phyloP scores from a whole-genome alignment of 1,284 basidiomycete genomes.

The Ganoderma resinaceum region DNA sequence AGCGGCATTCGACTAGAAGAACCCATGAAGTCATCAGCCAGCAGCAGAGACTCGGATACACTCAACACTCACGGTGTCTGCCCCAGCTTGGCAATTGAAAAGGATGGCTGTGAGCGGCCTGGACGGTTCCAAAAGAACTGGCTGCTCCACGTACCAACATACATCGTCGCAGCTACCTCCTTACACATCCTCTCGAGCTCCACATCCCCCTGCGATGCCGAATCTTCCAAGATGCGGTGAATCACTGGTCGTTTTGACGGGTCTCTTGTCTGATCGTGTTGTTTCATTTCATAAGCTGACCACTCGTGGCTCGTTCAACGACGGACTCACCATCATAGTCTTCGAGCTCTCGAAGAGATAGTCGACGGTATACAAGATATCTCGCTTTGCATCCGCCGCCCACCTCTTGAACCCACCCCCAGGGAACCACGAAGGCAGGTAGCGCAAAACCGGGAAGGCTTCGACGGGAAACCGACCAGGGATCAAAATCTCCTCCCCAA shows the following conservation, averaged over 20 bases:
- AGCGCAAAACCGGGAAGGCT: conserved; percentile 24
- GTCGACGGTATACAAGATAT: conserved; percentile 18
- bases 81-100: conserved; percentile 12
- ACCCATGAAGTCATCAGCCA: background rate
- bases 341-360: conserved; percentile 20
- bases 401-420: conserved; percentile 22
- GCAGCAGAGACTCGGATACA: too few relatives aligned
- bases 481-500: conserved; percentile 24
- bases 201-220: conserved; percentile 10
- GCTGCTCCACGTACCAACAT: conserved; percentile 20
- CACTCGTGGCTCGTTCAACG: background rate
- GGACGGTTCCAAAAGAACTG: background rate
- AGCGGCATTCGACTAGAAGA: conserved; percentile 20
- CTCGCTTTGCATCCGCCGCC: conserved; percentile 17
- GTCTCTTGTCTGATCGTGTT: background rate
- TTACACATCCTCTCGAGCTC: background rate
- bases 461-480: conserved; percentile 27
- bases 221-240: conserved; percentile 9
- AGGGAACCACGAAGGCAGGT: conserved; percentile 26
- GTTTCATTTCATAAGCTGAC: background rate
- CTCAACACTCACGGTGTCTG: conserved; percentile 21
- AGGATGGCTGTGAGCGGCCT: background rate
- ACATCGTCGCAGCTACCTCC: conserved; percentile 22
- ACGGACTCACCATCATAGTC: conserved; percentile 16
- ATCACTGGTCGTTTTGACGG: conserved; percentile 16